Percentiles rank a stretch among this genome's conserved stretches.
Conservation (phyloP, 2,329 filamentous ascomycete species). For the Colletotrichum viniferum region DNA sequence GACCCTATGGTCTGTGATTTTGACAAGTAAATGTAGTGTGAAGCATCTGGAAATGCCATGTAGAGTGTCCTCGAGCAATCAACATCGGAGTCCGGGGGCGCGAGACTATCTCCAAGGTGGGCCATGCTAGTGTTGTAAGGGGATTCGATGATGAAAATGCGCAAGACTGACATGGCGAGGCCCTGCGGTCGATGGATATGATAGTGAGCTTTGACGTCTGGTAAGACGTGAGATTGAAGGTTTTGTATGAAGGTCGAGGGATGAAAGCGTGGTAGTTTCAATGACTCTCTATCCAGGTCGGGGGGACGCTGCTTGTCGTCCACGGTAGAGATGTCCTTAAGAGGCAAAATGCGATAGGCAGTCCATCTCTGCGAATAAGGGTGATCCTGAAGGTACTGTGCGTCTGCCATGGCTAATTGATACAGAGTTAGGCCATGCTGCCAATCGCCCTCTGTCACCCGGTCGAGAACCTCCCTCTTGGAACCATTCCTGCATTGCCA, state of each 20-base stretch:
- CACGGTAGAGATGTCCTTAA: slow-evolving; percentile 43
- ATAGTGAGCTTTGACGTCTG: slow-evolving; percentile 84
- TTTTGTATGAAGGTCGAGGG: slow-evolving; percentile 79
- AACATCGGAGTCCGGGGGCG: slow-evolving; percentile 44
- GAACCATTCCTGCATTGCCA: slow-evolving; percentile 65
- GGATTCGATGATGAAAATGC: slow-evolving; percentile 80
- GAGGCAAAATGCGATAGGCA: slow-evolving; percentile 61
- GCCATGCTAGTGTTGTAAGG: slow-evolving; percentile 69
- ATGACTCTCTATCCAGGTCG: slow-evolving; percentile 47
- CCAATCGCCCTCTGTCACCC: slow-evolving; percentile 73
- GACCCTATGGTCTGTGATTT: slow-evolving; percentile 51
- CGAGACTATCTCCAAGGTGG: slow-evolving; percentile 35
- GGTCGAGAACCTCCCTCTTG: slow-evolving; percentile 66
- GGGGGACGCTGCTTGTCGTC: slow-evolving; percentile 39
- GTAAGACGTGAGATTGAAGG: slow-evolving; percentile 75
- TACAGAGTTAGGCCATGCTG: slow-evolving; percentile 67
- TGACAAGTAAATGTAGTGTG: slow-evolving; percentile 74
- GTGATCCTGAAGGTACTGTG: slow-evolving; percentile 70
- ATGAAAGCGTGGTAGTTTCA: slow-evolving; percentile 73
- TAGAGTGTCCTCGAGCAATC: slow-evolving; percentile 76
- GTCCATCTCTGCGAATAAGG: slow-evolving; percentile 68
- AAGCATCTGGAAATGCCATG: slow-evolving; percentile 81
- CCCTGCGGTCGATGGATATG: slow-evolving; percentile 74
- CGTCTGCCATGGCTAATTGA: slow-evolving; percentile 72
- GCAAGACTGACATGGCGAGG: slow-evolving; percentile 74